phyloP scores from a whole-genome alignment of 495 filamentous ascomycete species.

The Penicillium coprophilum region DNA sequence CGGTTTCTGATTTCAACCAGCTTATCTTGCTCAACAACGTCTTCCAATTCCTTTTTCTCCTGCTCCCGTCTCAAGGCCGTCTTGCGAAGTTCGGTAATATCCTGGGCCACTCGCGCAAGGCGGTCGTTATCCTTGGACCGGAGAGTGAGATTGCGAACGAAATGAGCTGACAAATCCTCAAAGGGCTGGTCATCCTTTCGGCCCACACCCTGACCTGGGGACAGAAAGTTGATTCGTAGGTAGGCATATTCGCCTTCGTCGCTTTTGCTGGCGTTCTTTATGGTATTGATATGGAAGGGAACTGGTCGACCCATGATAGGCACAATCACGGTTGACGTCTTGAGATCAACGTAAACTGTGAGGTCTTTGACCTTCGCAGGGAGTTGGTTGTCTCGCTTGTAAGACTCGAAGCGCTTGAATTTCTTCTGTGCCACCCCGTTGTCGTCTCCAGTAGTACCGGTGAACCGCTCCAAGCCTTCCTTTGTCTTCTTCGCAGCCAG shows the following conservation, averaged over 20 bases:
- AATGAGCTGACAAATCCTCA: slow-evolving; percentile 93
- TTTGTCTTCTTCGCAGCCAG: slow-evolving; percentile 84
- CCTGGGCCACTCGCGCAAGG: slow-evolving; percentile 81
- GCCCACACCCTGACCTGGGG: slow-evolving; percentile 95
- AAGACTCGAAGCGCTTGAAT: slow-evolving; percentile 98
- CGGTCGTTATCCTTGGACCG: slow-evolving; percentile 84
- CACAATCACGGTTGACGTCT: slow-evolving; percentile 84
- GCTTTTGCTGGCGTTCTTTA: slow-evolving; percentile 96
- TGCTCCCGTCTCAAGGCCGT: slow-evolving; percentile 85
- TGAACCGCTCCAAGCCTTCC: slow-evolving; percentile 79
- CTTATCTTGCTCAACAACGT: slow-evolving; percentile 99
- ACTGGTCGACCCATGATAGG: slow-evolving; percentile 98
- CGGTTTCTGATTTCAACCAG: slow-evolving; percentile 88
- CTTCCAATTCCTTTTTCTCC: slow-evolving; percentile 99
- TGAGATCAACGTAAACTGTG: slow-evolving; percentile 83
- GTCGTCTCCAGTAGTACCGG: slow-evolving; percentile 73
- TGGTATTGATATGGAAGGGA: slow-evolving; percentile 97
- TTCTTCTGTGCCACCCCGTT: slow-evolving; percentile 93
- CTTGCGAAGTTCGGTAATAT: slow-evolving; percentile 93
- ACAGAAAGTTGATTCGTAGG: slow-evolving; percentile 94
- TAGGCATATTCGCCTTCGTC: slow-evolving; percentile 93
- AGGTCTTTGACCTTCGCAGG: slow-evolving; percentile 79
- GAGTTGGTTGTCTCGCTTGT: slow-evolving; percentile 96
- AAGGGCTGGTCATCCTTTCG: slow-evolving; percentile 98
- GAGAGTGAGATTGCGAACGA: slow-evolving; percentile 92